Percentiles rank a stretch among this genome's conserved stretches.
These are phyloP conservation scores for Herpotrichia juniperi DNA, from an alignment of 2,329 filamentous ascomycete species.

Conservation along the genomic window DNA sequence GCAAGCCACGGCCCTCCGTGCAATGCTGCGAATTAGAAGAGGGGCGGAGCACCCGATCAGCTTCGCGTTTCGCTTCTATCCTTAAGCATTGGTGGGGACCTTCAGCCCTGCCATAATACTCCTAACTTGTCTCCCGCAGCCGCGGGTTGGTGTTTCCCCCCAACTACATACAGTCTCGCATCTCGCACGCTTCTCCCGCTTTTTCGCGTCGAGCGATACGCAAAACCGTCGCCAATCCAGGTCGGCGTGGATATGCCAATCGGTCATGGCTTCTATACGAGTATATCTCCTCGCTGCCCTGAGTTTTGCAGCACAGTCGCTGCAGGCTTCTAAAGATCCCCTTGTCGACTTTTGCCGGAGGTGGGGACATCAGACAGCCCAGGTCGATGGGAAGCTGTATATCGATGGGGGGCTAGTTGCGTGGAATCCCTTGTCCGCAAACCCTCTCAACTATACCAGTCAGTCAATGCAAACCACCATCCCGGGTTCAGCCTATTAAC, in stretches of 20 bases:
- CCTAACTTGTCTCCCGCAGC: conserved; percentile 20
- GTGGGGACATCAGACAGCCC: conserved; percentile 64
- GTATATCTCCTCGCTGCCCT: conserved; percentile 32
- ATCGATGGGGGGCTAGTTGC: conserved; percentile 67
- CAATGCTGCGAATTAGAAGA: conserved; percentile 24
- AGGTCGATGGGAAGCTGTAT: conserved; percentile 65
- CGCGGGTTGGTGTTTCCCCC: conserved; percentile 13
- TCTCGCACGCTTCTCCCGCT: conserved; percentile 14
- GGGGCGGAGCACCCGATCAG: conserved; percentile 16
- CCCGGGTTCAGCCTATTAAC: conserved; percentile 13
- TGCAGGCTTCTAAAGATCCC: conserved; percentile 51
- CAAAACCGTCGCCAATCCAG: conserved; percentile 22
- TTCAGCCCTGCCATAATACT: conserved; percentile 35
- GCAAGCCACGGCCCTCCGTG: conserved; percentile 15
- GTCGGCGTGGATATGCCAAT: conserved; percentile 30
- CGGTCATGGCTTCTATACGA: conserved; percentile 38
- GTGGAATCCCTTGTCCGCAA: conserved; percentile 58
- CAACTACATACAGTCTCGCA: conserved; percentile 6
- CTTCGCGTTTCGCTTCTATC: conserved; percentile 22
- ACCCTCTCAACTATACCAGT: conserved; percentile 64
- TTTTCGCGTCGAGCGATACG: conserved; percentile 13
- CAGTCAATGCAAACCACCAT: conserved; percentile 32
- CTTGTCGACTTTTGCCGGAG: conserved; percentile 57
- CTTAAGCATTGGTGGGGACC: conserved; percentile 17
- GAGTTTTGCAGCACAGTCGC: conserved; percentile 31